Base-by-base conservation (phyloP, 768 basidiomycete species). In the Favolaschia claudopus region DNA sequence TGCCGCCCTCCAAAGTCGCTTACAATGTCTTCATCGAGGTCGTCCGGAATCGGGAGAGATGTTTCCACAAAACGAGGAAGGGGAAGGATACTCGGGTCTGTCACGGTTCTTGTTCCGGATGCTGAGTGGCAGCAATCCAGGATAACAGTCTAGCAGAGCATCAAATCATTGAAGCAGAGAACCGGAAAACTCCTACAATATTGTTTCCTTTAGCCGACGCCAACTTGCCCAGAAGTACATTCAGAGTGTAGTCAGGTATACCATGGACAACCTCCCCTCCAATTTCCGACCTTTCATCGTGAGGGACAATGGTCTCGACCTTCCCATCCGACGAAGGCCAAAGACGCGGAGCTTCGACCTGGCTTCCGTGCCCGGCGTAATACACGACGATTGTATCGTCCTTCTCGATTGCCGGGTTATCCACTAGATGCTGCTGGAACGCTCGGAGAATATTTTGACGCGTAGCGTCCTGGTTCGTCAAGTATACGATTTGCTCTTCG, bases 151-250 rank as follows among this genome's bases (percentile, higher is more conserved):
- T 63, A 34, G n/a, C 22, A 4, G 29, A 33, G 27, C 22, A 43
- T 2, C 12, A 24, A 34, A 8, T 39, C 25, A 42, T 49, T 33
- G 24, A 25, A 27, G 24, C 13, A 25, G 32, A 5, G 24, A 5
- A 10, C 10, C 17, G 32, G 13, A 42, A 1, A 19, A 7, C 17
- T 43, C 62, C 12, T 31, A 60, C 62, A 28, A 63, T 59, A 33
- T 63, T 63, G 31, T 63, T 54, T 34, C 62, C 62, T 25, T 55
- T 63, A 7, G 51, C 62, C 20, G 56, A 45, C 2, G 62, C 62
- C 14, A 63, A 58, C 31, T 5, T 22, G 17, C 37, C 46, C 19
- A 63, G 42, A 7, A 63, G 42, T n/a, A n/a, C 5, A n/a, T 59
- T 55, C 27, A 63, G 27, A 10, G 57, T 63, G 19, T 36, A 42